Conservation (phyloP, 331 rosid species). For the Arachis monticola region DNA sequence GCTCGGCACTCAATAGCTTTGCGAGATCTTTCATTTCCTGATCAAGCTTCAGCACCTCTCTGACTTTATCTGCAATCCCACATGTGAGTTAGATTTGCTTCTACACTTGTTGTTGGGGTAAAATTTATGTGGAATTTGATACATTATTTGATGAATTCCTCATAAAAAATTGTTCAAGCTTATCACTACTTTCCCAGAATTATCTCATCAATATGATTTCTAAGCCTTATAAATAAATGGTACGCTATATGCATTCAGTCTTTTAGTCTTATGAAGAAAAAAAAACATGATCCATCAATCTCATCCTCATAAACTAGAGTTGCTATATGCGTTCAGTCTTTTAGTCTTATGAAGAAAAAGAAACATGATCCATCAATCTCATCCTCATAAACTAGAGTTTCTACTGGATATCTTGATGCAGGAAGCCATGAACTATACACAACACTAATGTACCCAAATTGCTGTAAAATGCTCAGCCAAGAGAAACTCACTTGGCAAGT, state of each 20-base stretch:
- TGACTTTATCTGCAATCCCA: conserved; percentile 69
- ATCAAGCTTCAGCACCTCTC: conserved; percentile 92
- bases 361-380: too few relatives aligned
- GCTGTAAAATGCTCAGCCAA: conserved; percentile 27
- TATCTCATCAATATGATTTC: neutral
- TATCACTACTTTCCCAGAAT: neutral
- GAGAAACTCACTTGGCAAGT: conserved; percentile 84
- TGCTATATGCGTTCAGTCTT: too few relatives aligned
- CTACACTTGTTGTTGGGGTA: conserved; percentile 13
- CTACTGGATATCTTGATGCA: neutral
- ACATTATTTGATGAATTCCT: conserved; percentile 31
- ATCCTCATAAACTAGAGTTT: neutral
- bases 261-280: neutral
- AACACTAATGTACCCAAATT: conserved; percentile 19
- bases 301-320: neutral
- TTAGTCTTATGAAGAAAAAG: too few relatives aligned
- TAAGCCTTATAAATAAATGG: neutral
- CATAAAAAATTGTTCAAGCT: neutral
- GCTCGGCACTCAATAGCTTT: conserved; percentile 80
- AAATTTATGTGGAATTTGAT: conserved; percentile 35
- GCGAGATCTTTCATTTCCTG: conserved; percentile 92
- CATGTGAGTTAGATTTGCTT: conserved; percentile 33
- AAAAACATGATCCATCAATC: neutral
- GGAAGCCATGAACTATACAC: neutral
- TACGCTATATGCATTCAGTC: neutral